phyloP scores from a whole-genome alignment of 169 alveolate genomes.

The Eimeria brunetti region DNA sequence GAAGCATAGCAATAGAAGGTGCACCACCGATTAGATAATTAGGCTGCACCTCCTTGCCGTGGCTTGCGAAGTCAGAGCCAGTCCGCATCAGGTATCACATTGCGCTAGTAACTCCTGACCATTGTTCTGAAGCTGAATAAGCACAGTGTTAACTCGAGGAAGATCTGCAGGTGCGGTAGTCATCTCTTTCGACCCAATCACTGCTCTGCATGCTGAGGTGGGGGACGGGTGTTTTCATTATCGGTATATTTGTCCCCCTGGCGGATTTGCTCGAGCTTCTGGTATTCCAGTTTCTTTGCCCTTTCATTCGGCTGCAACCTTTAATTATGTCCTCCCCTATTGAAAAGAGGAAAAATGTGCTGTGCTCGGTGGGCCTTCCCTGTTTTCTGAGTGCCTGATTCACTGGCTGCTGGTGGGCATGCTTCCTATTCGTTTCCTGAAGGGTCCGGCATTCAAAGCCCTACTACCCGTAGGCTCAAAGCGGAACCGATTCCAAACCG shows the following conservation, averaged over 20 bases:
- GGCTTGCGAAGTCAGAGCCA: not conserved
- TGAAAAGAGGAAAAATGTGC: not conserved
- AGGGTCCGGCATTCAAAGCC: not conserved
- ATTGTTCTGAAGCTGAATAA: not conserved
- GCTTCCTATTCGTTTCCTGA: not conserved
- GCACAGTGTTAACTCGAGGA: not conserved
- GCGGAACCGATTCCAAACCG: not conserved
- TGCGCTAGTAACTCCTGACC: not conserved
- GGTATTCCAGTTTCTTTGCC: not conserved
- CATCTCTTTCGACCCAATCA: not conserved
- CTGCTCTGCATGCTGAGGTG: not conserved
- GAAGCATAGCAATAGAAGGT: no score
- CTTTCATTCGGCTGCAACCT: not conserved
- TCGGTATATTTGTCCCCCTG: not conserved
- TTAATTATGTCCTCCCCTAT: not conserved
- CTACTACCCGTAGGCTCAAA: not conserved
- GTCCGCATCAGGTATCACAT: not conserved
- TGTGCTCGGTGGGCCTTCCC: not conserved
- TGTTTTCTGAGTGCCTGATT: not conserved
- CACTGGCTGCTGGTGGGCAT: not conserved
- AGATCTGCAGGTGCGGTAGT: no score
- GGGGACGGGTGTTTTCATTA: not conserved
- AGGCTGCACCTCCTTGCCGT: not conserved
- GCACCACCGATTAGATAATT: not conserved
- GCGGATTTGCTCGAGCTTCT: not conserved